Conservation (phyloP, 345 rosid species). For the Euphorbia lathyris region DNA sequence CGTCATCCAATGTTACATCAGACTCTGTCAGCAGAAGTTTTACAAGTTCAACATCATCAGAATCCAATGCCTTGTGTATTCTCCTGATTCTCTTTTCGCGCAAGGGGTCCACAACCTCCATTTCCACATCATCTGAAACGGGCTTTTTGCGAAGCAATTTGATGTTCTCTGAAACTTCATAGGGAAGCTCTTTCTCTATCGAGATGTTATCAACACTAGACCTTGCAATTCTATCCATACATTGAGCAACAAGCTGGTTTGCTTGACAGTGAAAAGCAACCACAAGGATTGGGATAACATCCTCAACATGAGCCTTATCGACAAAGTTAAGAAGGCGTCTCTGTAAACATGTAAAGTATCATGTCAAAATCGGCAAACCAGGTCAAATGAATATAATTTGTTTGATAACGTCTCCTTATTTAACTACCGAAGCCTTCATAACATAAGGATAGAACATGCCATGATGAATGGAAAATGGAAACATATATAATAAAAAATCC, state of each 20-base stretch:
- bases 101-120: constrained; percentile 34
- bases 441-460: not conserved
- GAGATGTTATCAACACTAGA: constrained; percentile 70
- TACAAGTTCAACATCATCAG: constrained; percentile 92
- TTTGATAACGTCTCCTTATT: not conserved
- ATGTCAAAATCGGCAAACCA: constrained; percentile 11
- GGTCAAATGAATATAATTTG: constrained; percentile 3
- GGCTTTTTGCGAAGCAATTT: constrained; percentile 45
- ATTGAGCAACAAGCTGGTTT: constrained; percentile 61
- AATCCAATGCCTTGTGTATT: constrained; percentile 86
- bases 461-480: not conserved
- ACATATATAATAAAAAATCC: not conserved
- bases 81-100: constrained; percentile 64
- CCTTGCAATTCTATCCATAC: constrained; percentile 77
- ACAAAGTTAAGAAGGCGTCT: constrained; percentile 68
- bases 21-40: constrained; percentile 81
- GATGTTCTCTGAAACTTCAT: constrained; percentile 55
- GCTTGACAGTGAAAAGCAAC: constrained; percentile 81
- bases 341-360: constrained; percentile 41
- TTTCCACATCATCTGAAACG: constrained; percentile 37
- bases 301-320: constrained; percentile 71
- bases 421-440: not conserved
- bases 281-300: constrained; percentile 72
- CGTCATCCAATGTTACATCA: constrained; percentile 67
- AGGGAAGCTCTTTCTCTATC: constrained; percentile 82